A percentile compares a stretch with the other conserved stretches of the same genome.
Conservation (phyloP, 2,329 filamentous ascomycete species). For the Aureobasidium sp. region DNA sequence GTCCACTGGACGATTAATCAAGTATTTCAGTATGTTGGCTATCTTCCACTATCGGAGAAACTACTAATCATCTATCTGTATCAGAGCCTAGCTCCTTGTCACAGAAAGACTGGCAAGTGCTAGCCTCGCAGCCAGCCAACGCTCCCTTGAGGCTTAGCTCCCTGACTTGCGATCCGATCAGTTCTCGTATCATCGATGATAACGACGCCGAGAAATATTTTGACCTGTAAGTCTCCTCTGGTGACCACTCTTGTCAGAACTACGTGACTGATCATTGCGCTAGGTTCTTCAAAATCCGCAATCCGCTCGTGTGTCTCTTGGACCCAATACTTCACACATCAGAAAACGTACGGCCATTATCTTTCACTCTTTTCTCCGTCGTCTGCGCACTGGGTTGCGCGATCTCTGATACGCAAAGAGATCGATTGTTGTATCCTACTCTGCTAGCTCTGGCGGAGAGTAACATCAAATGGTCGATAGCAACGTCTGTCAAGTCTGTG, state of each 20-base stretch:
- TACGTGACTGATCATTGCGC: neutral
- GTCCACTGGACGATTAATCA: neutral
- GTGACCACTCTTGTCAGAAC: neutral
- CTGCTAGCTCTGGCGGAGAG: neutral
- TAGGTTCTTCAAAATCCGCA: neutral
- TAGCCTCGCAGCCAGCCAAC: neutral
- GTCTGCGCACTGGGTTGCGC: conserved; percentile 7
- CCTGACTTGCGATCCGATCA: neutral
- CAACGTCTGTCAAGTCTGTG: conserved; percentile 1
- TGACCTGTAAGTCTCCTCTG: neutral
- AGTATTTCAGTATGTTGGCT: conserved; percentile 1
- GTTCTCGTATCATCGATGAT: neutral
- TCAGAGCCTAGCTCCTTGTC: neutral
- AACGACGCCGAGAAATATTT: neutral
- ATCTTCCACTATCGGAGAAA: too few relatives aligned
- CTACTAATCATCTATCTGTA: neutral
- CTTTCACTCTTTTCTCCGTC: conserved; percentile 4
- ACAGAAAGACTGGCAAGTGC: conserved; percentile 1
- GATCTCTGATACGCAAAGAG: neutral
- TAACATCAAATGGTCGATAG: conserved; percentile 11
- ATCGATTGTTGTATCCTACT: neutral
- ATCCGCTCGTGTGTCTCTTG: neutral
- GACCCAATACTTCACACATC: neutral
- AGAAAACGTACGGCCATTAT: neutral
- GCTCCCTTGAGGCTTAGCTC: neutral